Base-by-base conservation (phyloP, 352 stramenopile genomes). In the Aphanomyces invadans region DNA sequence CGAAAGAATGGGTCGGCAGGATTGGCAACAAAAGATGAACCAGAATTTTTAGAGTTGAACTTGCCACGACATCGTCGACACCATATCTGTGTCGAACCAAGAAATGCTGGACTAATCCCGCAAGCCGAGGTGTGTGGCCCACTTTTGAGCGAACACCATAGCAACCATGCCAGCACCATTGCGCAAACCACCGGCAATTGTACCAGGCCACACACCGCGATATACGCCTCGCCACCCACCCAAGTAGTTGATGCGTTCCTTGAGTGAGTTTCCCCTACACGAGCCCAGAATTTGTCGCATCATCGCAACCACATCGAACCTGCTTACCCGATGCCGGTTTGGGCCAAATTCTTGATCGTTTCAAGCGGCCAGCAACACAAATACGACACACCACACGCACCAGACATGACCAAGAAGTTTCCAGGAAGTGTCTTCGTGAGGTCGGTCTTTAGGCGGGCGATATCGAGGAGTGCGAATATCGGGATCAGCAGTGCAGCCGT, bases 281-380 rank as follows among this genome's bases (percentile, higher is more conserved):
- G n/a, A n/a, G n/a, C n/a, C n/a, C n/a, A n/a, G n/a, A n/a, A n/a
- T n/a, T n/a, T n/a, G n/a, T n/a, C n/a, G n/a, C n/a, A n/a, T n/a
- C n/a, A n/a, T n/a, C n/a, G n/a, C n/a, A n/a, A n/a, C n/a, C n/a
- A n/a, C n/a, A n/a, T n/a, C n/a, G n/a, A n/a, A n/a, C n/a, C n/a
- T n/a, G n/a, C n/a, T 15, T 42, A 42, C 36, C 36, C 36, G 15
- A 42, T 55, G 31, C 46, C 62, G 19, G 39, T 44, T 31, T 69
- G 39, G 26, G 53, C 52, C 39, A 70, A 45, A 36, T 70, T 70
- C 42, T 70, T 70, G 33, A 70, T 23, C 29, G 65, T 70, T 29
- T 70, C 65, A 11, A 67, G 42, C 28, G 65, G 65, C 65, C 65
- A 70, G 44, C 9, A 23, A 7, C 21, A 49, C 19, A 49, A 23